Evolutionary conservation across 2,329 filamentous ascomycete genomes (phyloP).

Genomic region (Cercospora zeina): DNA sequence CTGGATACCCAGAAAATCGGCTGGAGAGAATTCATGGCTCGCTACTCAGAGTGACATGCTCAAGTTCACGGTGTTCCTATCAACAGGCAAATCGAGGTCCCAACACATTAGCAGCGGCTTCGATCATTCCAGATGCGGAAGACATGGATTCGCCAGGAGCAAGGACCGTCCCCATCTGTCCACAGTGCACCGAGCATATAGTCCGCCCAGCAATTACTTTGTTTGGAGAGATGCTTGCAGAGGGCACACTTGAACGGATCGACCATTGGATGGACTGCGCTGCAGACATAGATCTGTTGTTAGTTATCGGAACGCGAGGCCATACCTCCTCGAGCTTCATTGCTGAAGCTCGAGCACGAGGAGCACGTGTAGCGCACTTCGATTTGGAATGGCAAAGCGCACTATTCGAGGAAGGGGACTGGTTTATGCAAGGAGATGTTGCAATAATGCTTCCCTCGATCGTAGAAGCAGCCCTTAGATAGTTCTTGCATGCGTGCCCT

Average conservation of each 20-base stretch:
- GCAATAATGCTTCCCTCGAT: background rate
- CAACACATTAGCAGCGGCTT: background rate
- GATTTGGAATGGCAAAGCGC: background rate
- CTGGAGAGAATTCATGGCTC: background rate
- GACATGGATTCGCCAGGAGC: background rate
- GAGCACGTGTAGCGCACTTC: background rate
- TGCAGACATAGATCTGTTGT: background rate
- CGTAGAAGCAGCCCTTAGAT: background rate
- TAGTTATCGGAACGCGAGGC: background rate
- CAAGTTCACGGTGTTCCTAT: background rate
- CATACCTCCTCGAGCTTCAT: background rate
- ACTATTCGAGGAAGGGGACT: background rate
- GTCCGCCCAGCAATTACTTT: background rate
- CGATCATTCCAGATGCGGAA: background rate
- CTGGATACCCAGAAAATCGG: background rate
- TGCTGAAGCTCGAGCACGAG: background rate
- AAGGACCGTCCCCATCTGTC: background rate
- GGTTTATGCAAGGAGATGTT: background rate
- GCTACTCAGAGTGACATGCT: background rate
- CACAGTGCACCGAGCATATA: background rate
- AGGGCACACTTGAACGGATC: background rate
- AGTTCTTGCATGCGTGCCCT: no score
- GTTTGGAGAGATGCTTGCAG: background rate
- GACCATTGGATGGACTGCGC: background rate
- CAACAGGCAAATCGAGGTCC: background rate